Percentiles rank a stretch among this genome's conserved stretches.
These are phyloP conservation scores for Hanseniaspora valbyensis DNA, from an alignment of 805 yeast species.

Conservation along the genomic window DNA sequence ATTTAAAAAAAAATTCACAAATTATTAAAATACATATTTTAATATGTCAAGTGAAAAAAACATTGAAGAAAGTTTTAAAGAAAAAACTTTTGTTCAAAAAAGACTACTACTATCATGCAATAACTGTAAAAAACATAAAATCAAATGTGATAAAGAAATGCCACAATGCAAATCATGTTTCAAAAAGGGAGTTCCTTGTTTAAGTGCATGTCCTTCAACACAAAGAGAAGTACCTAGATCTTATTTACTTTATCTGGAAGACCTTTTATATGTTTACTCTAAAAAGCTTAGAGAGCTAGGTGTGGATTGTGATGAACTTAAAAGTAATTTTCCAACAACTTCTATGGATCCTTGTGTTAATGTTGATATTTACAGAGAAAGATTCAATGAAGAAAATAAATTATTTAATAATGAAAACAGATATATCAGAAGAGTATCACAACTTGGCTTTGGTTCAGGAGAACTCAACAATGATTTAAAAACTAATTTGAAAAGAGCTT, in stretches of 20 bases:
- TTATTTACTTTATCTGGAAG: conserved; percentile 62
- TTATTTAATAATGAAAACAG: conserved; percentile 20
- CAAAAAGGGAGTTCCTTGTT: conserved; percentile 41
- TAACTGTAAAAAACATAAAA: conserved; percentile 11
- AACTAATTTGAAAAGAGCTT: neutral
- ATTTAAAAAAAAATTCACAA: no score
- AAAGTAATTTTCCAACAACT: conserved; percentile 24
- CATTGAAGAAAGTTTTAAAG: neutral
- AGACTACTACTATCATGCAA: conserved; percentile 9
- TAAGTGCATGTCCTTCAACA: conserved; percentile 77
- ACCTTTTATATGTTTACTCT: conserved; percentile 48
- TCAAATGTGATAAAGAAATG: conserved; percentile 14
- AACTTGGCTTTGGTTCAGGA: conserved; percentile 20
- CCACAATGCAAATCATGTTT: conserved; percentile 13
- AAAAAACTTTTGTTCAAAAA: neutral
- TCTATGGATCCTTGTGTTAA: conserved; percentile 25
- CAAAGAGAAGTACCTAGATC: conserved; percentile 79
- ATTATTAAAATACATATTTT: conserved; percentile 32
- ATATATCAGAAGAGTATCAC: conserved; percentile 22
- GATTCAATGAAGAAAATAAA: conserved; percentile 20
- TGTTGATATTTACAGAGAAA: conserved; percentile 20
- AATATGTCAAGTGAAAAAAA: conserved; percentile 47
- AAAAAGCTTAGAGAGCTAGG: conserved; percentile 36
- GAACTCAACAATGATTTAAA: conserved; percentile 22
- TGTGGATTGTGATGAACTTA: conserved; percentile 25